Evolutionary conservation across 768 basidiomycete species (phyloP).

Genomic region (Hortiboletus flavorubellus): DNA sequence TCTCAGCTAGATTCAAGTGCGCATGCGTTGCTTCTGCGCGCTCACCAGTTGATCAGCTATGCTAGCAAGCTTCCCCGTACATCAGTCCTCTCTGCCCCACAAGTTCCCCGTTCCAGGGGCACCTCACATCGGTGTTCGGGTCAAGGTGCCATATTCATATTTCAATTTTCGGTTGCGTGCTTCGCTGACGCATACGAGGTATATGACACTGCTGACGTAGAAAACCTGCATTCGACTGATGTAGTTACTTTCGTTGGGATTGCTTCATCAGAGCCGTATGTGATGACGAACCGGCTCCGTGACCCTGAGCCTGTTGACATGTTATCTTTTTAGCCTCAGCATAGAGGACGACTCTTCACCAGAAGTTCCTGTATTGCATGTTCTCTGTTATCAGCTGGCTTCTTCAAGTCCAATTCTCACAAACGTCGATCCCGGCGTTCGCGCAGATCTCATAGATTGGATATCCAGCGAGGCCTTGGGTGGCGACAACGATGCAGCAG

Average conservation of each 20-base stretch:
- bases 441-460: slow-evolving; percentile 65
- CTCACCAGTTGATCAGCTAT: not conserved
- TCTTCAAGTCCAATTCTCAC: not conserved
- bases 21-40: slow-evolving; percentile 9
- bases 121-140: slow-evolving; percentile 64
- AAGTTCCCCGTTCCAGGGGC: slow-evolving; percentile 59
- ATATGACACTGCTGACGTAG: slow-evolving; percentile 46
- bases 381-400: slow-evolving; percentile 43
- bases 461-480: slow-evolving; percentile 66
- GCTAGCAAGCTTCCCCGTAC: slow-evolving; percentile 25
- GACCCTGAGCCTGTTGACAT: slow-evolving; percentile 14
- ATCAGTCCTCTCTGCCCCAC: slow-evolving; percentile 40
- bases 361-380: slow-evolving; percentile 65
- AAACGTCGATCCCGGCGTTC: slow-evolving; percentile 25
- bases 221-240: slow-evolving; percentile 57
- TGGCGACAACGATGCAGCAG: slow-evolving; percentile 65
- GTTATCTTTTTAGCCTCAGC: slow-evolving; percentile 30
- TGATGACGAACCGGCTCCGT: slow-evolving; percentile 11
- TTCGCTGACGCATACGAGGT: slow-evolving; percentile 40
- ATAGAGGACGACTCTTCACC: slow-evolving; percentile 35
- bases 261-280: slow-evolving; percentile 62
- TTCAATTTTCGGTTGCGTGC: not conserved
- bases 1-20: slow-evolving; percentile 18
- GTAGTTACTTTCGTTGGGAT: slow-evolving; percentile 71
- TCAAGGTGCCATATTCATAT: slow-evolving; percentile 49